phyloP scores from a whole-genome alignment of 306 rosid genomes.

The Calophaca sinica region DNA sequence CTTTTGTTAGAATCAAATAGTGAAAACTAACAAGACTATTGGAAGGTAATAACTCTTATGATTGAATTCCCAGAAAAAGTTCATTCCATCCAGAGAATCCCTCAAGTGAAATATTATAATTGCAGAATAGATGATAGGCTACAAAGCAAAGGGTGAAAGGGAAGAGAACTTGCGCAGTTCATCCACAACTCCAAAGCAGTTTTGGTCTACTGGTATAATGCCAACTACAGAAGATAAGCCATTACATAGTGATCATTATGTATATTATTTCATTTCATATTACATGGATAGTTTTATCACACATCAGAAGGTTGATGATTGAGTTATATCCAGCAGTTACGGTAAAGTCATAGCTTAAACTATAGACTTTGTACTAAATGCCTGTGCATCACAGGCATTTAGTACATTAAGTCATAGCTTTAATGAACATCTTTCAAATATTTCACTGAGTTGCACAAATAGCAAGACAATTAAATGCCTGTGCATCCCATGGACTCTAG shows the following conservation, averaged over 20 bases:
- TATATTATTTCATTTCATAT: neutral
- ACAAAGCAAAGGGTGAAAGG: constrained; percentile 13
- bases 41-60: too few species aligned
- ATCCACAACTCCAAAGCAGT: neutral
- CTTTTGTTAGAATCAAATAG: too few species aligned
- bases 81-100: too few species aligned
- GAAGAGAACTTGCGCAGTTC: neutral
- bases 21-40: too few species aligned
- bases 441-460: constrained; percentile 6
- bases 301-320: neutral
- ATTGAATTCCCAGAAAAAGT: too few species aligned
- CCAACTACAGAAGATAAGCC: neutral
- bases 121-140: neutral
- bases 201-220: neutral
- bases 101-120: too few species aligned
- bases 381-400: too few species aligned
- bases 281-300: neutral
- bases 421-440: neutral
- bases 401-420: too few species aligned
- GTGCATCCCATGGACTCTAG: neutral
- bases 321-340: neutral
- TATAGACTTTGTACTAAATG: too few species aligned
- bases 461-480: neutral
- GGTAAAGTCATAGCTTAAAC: neutral
- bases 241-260: neutral